Evolutionary conservation across 2,329 filamentous ascomycete species (phyloP), one percentile per base, ranked within the genome.

Genomic region (Mariannaea sp.): DNA sequence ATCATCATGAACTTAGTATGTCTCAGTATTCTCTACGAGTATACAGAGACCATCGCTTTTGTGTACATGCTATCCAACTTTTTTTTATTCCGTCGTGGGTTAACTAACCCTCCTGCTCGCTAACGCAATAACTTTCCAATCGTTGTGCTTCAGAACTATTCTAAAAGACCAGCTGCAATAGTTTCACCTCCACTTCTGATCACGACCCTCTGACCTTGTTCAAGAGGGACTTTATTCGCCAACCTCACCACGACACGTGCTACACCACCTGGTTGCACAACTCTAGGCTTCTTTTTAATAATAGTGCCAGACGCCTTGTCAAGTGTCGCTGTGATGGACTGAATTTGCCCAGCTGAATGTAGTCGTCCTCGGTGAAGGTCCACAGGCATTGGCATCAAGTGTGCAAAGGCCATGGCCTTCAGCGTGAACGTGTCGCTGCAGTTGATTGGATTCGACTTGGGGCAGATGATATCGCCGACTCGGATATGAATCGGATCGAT

Each of bases 341-440:
- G 79, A 33, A 99, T 88, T 41, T 83, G 82, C 0, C 89, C 94
- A 0, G 90, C 81, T 0, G 86, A 85, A 70, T 96, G 89, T 44
- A 97, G 74, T 7, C 92, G 81, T 0, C 94, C 94, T 16, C 91
- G 80, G 70, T 97, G 92, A 7, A 99, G 85, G 66, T 97, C 93
- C 8, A 97, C 84, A 19, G 85, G 84, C 84, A 93, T 94, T 0
- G 93, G 93, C 73, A 92, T 87, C 13, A 99, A 74, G 58, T 93
- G 87, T 56, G 96, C 91, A 65, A 97, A 96, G 0, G 92, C 91
- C 50, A 97, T 80, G 9, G 94, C 85, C 72, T 96, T 96, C 56
- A 89, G 84, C 2, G 84, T 90, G 65, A 97, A 92, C 0, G 78
- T 81, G 52, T 87, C 88, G 53, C 90, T 77, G 54, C 88, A 89